Base-by-base conservation (phyloP, 2,329 filamentous ascomycete species). In the Alternaria novae-zelandiae region DNA sequence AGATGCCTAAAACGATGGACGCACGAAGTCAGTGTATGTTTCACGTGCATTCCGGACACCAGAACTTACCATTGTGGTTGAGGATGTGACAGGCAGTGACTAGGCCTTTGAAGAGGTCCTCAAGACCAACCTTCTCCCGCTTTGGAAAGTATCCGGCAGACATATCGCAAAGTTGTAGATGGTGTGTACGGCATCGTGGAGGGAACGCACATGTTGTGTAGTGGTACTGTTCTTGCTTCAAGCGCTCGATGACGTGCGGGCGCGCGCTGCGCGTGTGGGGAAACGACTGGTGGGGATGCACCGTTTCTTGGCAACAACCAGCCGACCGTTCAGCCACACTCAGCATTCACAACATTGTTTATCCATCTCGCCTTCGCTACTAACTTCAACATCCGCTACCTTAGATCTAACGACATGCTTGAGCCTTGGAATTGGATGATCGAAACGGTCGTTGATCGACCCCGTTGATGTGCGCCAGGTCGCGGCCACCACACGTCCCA, bases 51-150 rank as follows among this genome's bases (percentile, higher is more conserved):
- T 41, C 36, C n/a, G 3, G 15, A 41, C 36, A 17, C 36, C 36
- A 41, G n/a, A 17, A 41, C 36, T 17, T 41, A 41, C 36, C 78
- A 53, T 87, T 78, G 59, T 84, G 71, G 71, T 87, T 83, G 1
- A 88, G 82, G 54, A 87, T 87, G 70, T 86, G 85, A 62, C 80
- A 81, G 41, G 82, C 84, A 5, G 79, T 79, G 21, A 86, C 82
- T 32, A 85, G 75, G 36, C 75, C 74, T 45, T 70, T 74, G 70
- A 78, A 80, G 25, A 80, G 73, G 56, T 79, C 74, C 61, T 79
- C 76, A 68, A 79, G 73, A 32, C 75, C 76, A 10, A 80, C 66
- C 65, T 78, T 79, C 68, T 78, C 73, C 64, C 79, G 77, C 51
- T 79, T 78, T 13, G 77, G 77, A 43, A 78, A 81, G 65, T 80